phyloP scores from a whole-genome alignment of 2,329 filamentous ascomycete species.

The Thermomyces lanuginosus region DNA sequence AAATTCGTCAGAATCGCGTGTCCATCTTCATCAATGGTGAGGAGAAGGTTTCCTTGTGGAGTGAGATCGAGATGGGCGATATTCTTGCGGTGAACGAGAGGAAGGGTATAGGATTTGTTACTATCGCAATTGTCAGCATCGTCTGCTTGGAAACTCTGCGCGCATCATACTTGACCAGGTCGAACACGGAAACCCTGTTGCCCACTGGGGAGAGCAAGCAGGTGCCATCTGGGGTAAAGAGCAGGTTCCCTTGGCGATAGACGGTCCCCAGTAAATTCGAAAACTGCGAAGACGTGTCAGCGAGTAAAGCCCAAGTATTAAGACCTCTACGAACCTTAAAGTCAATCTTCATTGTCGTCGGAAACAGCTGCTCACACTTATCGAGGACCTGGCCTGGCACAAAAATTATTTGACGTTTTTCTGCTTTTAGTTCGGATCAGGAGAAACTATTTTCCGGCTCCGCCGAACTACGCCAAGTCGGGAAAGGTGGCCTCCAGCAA shows the following conservation, averaged over 20 bases:
- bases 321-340: constrained; percentile 56
- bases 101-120: constrained; percentile 38
- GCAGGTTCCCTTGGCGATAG: constrained; percentile 91
- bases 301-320: constrained; percentile 2
- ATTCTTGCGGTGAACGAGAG: constrained; percentile 78
- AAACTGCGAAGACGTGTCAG: constrained; percentile 45
- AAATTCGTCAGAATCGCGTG: constrained; percentile 87
- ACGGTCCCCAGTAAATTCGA: constrained; percentile 96
- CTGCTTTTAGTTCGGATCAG: constrained; percentile 9
- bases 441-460: constrained; percentile 2
- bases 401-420: constrained; percentile 8
- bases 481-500: constrained; percentile 17
- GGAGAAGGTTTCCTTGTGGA: constrained; percentile 76
- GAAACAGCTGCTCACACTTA: constrained; percentile 3
- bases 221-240: constrained; percentile 92
- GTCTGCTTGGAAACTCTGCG: background rate
- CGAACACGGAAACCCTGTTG: constrained; percentile 89
- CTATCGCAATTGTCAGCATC: constrained; percentile 10
- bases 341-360: constrained; percentile 77
- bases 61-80: constrained; percentile 77
- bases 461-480: constrained; percentile 12
- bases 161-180: constrained; percentile 64
- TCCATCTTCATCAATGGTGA: constrained; percentile 88
- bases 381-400: constrained; percentile 3
- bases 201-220: constrained; percentile 91